Conservation (phyloP, 169 alveolate genomes). For the Miamiensis avidus region DNA sequence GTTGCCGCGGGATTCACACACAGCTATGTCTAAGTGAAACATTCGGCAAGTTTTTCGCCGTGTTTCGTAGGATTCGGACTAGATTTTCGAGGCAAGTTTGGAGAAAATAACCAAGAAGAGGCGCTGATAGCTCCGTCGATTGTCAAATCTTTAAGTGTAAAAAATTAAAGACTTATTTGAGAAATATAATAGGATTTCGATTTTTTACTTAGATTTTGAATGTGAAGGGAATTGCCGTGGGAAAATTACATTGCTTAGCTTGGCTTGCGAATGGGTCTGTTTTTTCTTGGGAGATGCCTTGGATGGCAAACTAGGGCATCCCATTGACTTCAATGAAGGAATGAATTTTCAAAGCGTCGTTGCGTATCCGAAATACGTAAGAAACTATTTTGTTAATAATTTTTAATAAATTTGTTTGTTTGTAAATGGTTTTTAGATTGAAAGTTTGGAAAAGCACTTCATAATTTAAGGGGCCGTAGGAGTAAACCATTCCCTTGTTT, state of each 20-base stretch:
- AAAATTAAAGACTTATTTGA: background rate
- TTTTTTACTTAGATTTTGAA: background rate
- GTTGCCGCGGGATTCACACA: background rate
- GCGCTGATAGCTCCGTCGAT: background rate
- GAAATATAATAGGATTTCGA: no score
- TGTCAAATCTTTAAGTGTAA: background rate
- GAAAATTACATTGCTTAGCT: slow-evolving; percentile 15
- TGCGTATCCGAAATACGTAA: background rate
- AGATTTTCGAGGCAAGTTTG: background rate
- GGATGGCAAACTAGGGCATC: slow-evolving; percentile 25
- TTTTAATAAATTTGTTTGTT: no score
- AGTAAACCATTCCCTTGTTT: background rate
- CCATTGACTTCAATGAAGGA: background rate
- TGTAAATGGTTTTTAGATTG: background rate
- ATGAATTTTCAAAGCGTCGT: no score
- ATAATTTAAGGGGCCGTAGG: background rate
- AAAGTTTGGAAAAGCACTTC: background rate
- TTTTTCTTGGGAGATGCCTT: slow-evolving; percentile 24
- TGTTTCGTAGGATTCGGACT: background rate
- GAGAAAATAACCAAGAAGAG: background rate
- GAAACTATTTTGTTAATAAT: no score
- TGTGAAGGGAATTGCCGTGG: slow-evolving; percentile 6
- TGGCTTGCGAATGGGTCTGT: slow-evolving; percentile 38
- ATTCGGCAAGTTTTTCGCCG: background rate
- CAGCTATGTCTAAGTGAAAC: background rate